phyloP scores from a whole-genome alignment of 148 eudicot genomes.

The Spergularia marina region DNA sequence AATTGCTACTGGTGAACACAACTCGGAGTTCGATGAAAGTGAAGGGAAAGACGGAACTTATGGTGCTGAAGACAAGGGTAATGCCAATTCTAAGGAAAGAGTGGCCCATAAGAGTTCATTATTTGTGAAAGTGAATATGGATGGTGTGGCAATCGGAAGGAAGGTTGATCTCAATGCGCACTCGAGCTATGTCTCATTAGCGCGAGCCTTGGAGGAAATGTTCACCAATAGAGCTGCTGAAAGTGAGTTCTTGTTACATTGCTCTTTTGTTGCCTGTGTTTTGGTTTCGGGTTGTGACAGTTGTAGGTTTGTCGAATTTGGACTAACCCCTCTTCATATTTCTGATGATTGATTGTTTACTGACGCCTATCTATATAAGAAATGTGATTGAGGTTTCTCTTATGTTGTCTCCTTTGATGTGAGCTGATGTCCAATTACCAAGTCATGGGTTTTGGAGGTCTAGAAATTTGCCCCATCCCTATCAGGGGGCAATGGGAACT shows the following conservation, averaged over 20 bases:
- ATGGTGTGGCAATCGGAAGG: conserved; percentile 83
- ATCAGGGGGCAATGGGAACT: too few species aligned
- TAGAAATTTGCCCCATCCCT: too few species aligned
- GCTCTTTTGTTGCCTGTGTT: background rate
- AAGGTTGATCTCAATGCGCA: conserved; percentile 88
- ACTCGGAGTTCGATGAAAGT: conserved; percentile 37
- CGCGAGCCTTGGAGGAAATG: conserved; percentile 72
- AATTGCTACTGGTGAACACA: conserved; percentile 40
- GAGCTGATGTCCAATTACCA: too few species aligned
- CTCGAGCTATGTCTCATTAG: conserved; percentile 64
- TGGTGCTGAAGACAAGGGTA: conserved; percentile 31
- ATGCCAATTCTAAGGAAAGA: conserved; percentile 31
- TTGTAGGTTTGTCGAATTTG: background rate
- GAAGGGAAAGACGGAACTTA: conserved; percentile 36
- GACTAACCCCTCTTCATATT: background rate
- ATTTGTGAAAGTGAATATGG: conserved; percentile 92
- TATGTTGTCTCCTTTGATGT: too few species aligned
- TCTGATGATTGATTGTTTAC: background rate
- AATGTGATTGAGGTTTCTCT: too few species aligned
- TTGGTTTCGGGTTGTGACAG: background rate
- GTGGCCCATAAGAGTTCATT: conserved; percentile 40
- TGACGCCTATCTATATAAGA: too few species aligned
- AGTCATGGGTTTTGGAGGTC: too few species aligned
- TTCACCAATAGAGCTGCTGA: conserved; percentile 45
- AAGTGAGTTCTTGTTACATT: conserved; percentile 42